Evolutionary conservation across 345 rosid species (phyloP), one percentile per base, ranked within the genome.

Genomic region (Sonneratia caseolaris): DNA sequence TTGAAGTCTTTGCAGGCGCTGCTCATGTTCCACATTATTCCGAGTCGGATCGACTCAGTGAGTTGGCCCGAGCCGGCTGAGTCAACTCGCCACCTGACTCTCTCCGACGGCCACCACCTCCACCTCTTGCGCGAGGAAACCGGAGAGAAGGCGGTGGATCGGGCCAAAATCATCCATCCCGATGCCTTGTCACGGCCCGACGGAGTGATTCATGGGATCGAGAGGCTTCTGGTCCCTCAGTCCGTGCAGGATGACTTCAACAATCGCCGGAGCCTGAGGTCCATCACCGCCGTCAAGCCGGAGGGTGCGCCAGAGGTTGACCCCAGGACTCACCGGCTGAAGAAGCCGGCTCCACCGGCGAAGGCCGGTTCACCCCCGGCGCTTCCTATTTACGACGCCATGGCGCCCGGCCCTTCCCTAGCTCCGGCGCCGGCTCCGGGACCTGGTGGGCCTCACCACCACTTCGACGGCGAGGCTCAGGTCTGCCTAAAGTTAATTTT

Each of bases 341-440:
- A 84, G 59, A 80, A 82, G 49, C 86, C 79, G 5, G 80, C 81
- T 0, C 70, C 82, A 4, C 72, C 76, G n/a, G 68, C 71, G 14
- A 38, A 38, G 24, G 61, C 78, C 1, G 82, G 82, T 7, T 70
- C 85, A 5, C 72, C 83, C 0, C 87, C 86, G 55, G 86, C 55
- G 19, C 75, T 74, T 13, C 83, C 87, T 5, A 81, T 84, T n/a
- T 82, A 21, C 75, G 82, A 80, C 15, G 89, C 89, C 1, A 74
- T 84, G 84, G 86, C 89, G 1, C 83, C 87, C 3, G 87, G 87
- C 0, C 87, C 86, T 6, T 72, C 76, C 3, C 79, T 80, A 3
- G 85, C 89, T 56, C 87, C 89, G 3, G 86, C 89, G 10, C 86
- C 89, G 16, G 89, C 89, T 4, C 86, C 89, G 1, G 88, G 86